Base-by-base conservation (phyloP, 2,329 filamentous ascomycete species). In the Aspergillus vadensis region DNA sequence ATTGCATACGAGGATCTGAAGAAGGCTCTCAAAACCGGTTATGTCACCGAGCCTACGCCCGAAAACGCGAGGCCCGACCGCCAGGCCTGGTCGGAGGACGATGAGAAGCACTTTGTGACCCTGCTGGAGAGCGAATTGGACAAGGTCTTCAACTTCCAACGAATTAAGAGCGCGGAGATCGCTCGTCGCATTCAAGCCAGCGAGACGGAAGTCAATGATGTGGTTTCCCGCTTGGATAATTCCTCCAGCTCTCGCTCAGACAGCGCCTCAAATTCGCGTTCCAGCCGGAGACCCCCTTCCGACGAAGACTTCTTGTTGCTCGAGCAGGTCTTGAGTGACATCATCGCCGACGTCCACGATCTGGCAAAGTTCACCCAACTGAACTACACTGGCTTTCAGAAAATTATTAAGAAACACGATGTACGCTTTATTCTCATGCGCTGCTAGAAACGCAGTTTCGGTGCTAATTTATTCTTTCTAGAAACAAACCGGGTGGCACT, bases 361-460 rank as follows among this genome's bases (percentile, higher is more conserved):
- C 84, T 99, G 62, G 93, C 95, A 76, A 98, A 98, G 80, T 99
- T 97, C 76, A 96, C 96, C 6, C 94, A 97, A 80, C 81, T 99
- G 74, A 99, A 99, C 80, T 99, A 99, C 75, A 98, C 94, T 0
- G 95, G 95, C 5, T 99, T 99, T 76, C 96, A 97, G 82, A 99
- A 99, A 83, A 99, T 99, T 65, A 97, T 99, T 79, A 99, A 99
- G 84, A 99, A 99, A 83, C 95, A 99, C 77, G 95, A 97, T 80
- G 91, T 94, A 78, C 69, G 90, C 81, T 39, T 19, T 12, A 19
- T 38, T 17, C 17, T 23, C n/a, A 23, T 36, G 7, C 48, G 15
- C 21, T 36, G 38, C 21, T 25, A 5, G 25, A 9, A 21, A 5
- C 12, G 14, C 15, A 14, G 32, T 30, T 17, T 27, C 9, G 47